Conservation (phyloP, 352 stramenopile species). For the Aphanomyces stellatus region DNA sequence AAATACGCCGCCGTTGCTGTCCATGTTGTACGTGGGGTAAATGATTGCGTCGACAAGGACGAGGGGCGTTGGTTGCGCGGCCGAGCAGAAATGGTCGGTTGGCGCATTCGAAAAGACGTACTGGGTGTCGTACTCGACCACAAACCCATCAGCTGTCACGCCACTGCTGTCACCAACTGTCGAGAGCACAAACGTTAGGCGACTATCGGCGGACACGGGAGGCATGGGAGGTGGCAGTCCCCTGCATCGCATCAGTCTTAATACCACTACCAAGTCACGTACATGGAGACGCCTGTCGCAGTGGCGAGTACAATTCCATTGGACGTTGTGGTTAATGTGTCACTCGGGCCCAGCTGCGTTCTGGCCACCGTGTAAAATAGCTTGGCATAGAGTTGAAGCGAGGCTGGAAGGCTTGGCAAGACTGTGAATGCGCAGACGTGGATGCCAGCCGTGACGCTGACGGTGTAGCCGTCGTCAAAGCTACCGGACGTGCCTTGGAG, state of each 20-base stretch:
- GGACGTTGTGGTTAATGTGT: neutral
- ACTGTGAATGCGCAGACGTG: neutral
- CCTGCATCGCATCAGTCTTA: neutral
- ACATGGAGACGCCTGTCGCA: neutral
- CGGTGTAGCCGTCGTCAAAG: neutral
- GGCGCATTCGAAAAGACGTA: neutral
- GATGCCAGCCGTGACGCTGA: neutral
- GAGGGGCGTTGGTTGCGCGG: neutral
- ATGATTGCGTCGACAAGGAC: neutral
- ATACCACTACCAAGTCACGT: neutral
- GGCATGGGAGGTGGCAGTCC: neutral
- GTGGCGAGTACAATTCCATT: neutral
- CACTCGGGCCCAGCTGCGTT: neutral
- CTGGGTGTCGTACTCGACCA: conserved; percentile 3
- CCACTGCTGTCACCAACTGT: neutral
- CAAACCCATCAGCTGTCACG: conserved; percentile 4
- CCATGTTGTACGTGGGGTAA: conserved; percentile 8
- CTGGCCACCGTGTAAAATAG: neutral
- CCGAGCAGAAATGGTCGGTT: conserved; percentile 1
- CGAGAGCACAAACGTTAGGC: neutral
- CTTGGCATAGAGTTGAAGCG: neutral
- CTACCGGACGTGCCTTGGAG: neutral
- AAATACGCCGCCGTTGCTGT: too few relatives aligned
- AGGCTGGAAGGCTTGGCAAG: neutral
- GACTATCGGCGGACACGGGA: neutral